Conservation (phyloP, 1,139 yeast species). For the Fermentozyma sake region DNA sequence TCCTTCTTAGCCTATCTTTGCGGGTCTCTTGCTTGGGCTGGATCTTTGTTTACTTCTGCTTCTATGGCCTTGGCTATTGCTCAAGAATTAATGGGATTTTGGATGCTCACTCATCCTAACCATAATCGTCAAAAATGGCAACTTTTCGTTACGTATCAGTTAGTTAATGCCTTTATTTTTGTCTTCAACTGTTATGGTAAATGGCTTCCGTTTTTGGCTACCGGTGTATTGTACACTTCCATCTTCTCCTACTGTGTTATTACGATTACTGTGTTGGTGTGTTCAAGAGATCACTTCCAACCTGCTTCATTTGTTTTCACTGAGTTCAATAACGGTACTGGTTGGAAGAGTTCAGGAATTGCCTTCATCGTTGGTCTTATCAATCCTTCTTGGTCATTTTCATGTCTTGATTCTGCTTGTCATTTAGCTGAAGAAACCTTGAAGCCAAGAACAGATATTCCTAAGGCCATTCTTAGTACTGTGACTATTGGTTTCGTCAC, state of each 20-base stretch:
- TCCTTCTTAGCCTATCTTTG: constrained; percentile 53
- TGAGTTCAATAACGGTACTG: constrained; percentile 58
- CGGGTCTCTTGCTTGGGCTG: constrained; percentile 59
- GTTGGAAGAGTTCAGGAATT: constrained; percentile 56
- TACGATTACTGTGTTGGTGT: constrained; percentile 52
- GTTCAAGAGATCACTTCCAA: constrained; percentile 53
- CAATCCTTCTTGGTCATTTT: constrained; percentile 67
- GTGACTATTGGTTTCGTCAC: constrained; percentile 64
- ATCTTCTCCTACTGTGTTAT: constrained; percentile 50
- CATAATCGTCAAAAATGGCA: constrained; percentile 51
- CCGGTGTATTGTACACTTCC: constrained; percentile 52
- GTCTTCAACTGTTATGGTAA: constrained; percentile 56
- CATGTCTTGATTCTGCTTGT: constrained; percentile 67
- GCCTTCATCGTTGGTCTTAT: constrained; percentile 65
- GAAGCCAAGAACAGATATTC: constrained; percentile 56
- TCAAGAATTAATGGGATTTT: constrained; percentile 52
- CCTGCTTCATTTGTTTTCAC: constrained; percentile 57
- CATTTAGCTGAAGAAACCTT: constrained; percentile 68
- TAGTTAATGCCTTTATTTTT: constrained; percentile 35
- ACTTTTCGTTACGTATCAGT: constrained; percentile 50
- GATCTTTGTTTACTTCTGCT: constrained; percentile 55
- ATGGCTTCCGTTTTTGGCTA: constrained; percentile 50
- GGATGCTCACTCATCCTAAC: constrained; percentile 41
- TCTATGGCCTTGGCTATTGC: constrained; percentile 55
- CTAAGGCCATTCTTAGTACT: constrained; percentile 60